These are phyloP conservation scores for Phytophthora ohioensis DNA, from an alignment of 352 stramenopile genomes.

Conservation along the genomic window DNA sequence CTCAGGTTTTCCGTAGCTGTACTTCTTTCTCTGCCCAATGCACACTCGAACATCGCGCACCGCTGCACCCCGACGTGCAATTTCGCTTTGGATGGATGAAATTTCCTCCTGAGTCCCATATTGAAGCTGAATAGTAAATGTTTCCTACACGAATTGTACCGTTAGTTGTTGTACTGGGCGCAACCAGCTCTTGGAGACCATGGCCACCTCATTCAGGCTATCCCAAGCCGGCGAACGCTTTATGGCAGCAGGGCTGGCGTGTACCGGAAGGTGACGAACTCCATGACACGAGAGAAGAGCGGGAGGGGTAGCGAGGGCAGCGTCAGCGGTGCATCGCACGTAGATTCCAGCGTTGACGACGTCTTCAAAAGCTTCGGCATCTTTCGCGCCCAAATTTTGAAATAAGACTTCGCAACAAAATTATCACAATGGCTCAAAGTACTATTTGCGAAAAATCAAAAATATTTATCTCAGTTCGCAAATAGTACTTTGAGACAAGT, in stretches of 20 bases:
- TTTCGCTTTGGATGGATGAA: background rate
- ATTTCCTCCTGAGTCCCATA: background rate
- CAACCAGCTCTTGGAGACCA: conserved; percentile 15
- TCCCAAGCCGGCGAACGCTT: background rate
- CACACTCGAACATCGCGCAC: conserved; percentile 9
- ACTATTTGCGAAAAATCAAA: too few relatives aligned
- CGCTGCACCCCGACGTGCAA: background rate
- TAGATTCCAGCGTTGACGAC: too few relatives aligned
- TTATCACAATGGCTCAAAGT: too few relatives aligned
- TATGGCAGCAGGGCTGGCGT: background rate
- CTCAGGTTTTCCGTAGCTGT: background rate
- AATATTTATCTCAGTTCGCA: too few relatives aligned
- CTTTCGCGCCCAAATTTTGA: too few relatives aligned
- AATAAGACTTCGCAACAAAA: too few relatives aligned
- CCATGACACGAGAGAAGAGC: conserved; percentile 13
- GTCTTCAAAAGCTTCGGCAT: too few relatives aligned
- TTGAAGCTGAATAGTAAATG: background rate
- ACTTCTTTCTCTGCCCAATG: background rate
- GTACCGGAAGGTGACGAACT: conserved; percentile 18
- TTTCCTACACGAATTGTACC: conserved; percentile 3
- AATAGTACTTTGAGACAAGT: too few relatives aligned
- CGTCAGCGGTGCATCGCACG: background rate
- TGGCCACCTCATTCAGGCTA: background rate
- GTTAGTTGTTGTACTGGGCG: background rate
- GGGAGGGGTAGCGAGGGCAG: conserved; percentile 7